Conservation (phyloP, 2,329 filamentous ascomycete species). For the Septoria linicola region DNA sequence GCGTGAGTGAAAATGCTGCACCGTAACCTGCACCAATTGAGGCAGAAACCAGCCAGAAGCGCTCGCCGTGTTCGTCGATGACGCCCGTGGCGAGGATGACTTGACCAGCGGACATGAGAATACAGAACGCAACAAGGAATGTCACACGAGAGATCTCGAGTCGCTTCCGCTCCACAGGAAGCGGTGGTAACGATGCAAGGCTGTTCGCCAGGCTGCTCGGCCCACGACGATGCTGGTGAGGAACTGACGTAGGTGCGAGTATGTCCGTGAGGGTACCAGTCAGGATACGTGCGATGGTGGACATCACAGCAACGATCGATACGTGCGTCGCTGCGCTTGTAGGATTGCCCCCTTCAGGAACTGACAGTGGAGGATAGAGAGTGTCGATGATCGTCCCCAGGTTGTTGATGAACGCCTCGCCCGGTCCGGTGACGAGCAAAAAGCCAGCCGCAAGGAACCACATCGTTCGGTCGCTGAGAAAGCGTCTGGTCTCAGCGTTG, state of each 20-base stretch:
- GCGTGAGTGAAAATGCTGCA: slow-evolving; percentile 75
- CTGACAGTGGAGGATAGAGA: slow-evolving; percentile 59
- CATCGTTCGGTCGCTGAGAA: slow-evolving; percentile 88
- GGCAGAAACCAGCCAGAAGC: slow-evolving; percentile 83
- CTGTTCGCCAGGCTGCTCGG: slow-evolving; percentile 45
- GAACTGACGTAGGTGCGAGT: slow-evolving; percentile 59
- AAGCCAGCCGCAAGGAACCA: slow-evolving; percentile 91
- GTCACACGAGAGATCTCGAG: slow-evolving; percentile 72
- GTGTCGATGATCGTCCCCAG: slow-evolving; percentile 90
- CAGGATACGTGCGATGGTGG: slow-evolving; percentile 83
- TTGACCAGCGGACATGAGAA: slow-evolving; percentile 72
- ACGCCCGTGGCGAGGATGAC: slow-evolving; percentile 73
- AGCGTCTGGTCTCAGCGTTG: slow-evolving; percentile 84
- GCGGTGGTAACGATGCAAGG: slow-evolving; percentile 37
- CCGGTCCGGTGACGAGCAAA: slow-evolving; percentile 87
- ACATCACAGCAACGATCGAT: slow-evolving; percentile 85
- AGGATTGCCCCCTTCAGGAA: slow-evolving; percentile 56
- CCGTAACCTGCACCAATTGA: slow-evolving; percentile 90
- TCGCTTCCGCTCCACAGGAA: slow-evolving; percentile 29
- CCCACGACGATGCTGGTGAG: slow-evolving; percentile 58
- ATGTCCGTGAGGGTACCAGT: slow-evolving; percentile 87
- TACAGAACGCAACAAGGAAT: slow-evolving; percentile 74
- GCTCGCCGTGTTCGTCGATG: slow-evolving; percentile 69
- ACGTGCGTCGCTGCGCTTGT: slow-evolving; percentile 82
- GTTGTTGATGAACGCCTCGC: slow-evolving; percentile 98